phyloP scores from a whole-genome alignment of 2,329 filamentous ascomycete species.

The Eutypella sp. region DNA sequence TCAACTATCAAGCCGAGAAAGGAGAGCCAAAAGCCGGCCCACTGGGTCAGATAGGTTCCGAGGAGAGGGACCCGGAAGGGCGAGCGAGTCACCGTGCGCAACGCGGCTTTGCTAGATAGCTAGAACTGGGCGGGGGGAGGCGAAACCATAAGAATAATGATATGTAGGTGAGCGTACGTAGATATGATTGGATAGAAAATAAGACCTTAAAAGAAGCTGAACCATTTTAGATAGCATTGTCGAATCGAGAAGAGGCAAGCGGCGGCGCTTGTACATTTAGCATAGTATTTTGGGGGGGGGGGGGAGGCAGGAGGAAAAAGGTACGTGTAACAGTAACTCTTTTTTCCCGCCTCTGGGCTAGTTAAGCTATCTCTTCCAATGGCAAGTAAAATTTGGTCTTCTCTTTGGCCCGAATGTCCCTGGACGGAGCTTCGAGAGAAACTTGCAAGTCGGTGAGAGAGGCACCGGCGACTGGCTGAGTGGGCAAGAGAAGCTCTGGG shows the following conservation, averaged over 20 bases:
- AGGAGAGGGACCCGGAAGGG: conserved; percentile 18
- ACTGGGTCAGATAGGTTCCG: conserved; percentile 14
- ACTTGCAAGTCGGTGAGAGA: conserved; percentile 39
- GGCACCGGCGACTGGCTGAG: conserved; percentile 35
- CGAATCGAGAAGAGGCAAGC: not conserved
- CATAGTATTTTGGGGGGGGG: not conserved
- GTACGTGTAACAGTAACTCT: not conserved
- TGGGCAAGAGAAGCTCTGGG: not conserved
- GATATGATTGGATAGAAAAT: not conserved
- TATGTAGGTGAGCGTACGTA: not conserved
- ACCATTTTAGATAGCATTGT: not conserved
- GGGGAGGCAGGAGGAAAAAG: not conserved
- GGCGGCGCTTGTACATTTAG: conserved; percentile 5
- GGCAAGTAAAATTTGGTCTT: conserved; percentile 1
- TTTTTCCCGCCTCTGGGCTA: no score
- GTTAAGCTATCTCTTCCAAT: not conserved
- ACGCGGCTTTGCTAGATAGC: no score
- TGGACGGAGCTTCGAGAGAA: no score
- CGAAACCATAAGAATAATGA: conserved; percentile 1
- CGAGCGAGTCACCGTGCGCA: conserved; percentile 23
- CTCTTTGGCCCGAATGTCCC: conserved; percentile 6
- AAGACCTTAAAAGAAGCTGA: not conserved
- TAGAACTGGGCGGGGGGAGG: conserved; percentile 1
- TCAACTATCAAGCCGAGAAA: conserved; percentile 4
- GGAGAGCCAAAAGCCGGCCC: conserved; percentile 17